Base-by-base conservation (phyloP, 257 asterid species). In the Fraxinus cuspidata region DNA sequence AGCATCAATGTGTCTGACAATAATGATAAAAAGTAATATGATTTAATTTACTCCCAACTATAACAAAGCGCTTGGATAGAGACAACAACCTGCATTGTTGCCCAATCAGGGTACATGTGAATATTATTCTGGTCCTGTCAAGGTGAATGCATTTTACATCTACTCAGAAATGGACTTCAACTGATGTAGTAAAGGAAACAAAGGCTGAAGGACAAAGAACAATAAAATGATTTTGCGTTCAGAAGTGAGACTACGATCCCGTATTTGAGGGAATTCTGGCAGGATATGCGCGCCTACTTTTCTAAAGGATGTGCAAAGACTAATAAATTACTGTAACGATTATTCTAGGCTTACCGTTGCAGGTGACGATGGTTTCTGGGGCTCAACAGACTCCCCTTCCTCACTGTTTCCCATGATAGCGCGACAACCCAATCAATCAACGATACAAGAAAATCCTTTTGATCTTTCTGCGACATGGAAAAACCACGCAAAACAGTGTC, bases 21-120 rank as follows among this genome's bases (percentile, higher is more conserved):
- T 34, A 35, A 70, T 28, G 15, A 65, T 21, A 70, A 68, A 56
- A 56, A 6, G 3, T n/a, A 19, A 56, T n/a, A 18, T 56, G 2
- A n/a, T 16, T 19, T 56, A n/a, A 18, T n/a, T n/a, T 56, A 56
- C 28, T 15, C 58, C 4, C 58, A 15, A 16, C 58, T 47, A n/a
- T 56, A n/a, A 56, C 25, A n/a, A 18, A 18, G 65, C 4, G 2
- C 23, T 13, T 23, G 70, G 51, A 37, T 58, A 53, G 70, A 38
- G 58, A 44, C 53, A 51, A 73, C 49, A 76, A 95, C 99, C 97
- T 95, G 99, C 93, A 93, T 90, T 8, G 98, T 83, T 34, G 98
- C 92, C 99, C 98, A 95, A 83, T 95, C 98, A 70, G 97, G 97
- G 89, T 90, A 95, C 31, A 88, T 80, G 28, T 89, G 94, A 78